Evolutionary conservation across 805 yeast genomes (phyloP).

Genomic region (Jamesozyma lodderae): DNA sequence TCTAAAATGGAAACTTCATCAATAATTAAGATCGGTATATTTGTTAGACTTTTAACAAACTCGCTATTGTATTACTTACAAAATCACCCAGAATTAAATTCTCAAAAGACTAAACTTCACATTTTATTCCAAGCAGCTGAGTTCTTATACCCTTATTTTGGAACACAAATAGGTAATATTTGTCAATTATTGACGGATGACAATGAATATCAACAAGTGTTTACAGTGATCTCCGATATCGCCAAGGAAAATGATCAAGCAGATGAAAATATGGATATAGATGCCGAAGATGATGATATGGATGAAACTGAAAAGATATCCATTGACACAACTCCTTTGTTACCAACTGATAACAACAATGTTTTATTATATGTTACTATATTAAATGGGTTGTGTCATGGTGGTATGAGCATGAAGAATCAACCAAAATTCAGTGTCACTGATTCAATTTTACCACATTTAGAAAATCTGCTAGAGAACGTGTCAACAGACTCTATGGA

Average conservation of each 20-base stretch:
- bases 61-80: conserved; percentile 17
- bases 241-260: conserved; percentile 5
- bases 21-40: conserved; percentile 19
- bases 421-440: conserved; percentile 18
- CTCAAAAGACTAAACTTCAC: conserved; percentile 10
- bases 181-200: conserved; percentile 21
- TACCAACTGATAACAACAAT: conserved; percentile 18
- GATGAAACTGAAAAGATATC: not conserved
- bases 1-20: conserved; percentile 12
- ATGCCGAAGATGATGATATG: conserved; percentile 8
- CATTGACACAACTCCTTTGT: conserved; percentile 11
- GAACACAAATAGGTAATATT: conserved; percentile 16
- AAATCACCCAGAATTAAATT: conserved; percentile 5
- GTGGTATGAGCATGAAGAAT: conserved; percentile 19
- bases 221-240: conserved; percentile 2
- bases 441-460: conserved; percentile 18
- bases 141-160: conserved; percentile 25
- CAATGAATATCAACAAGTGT: conserved; percentile 11
- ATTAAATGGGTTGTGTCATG: conserved; percentile 25
- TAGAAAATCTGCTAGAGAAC: conserved; percentile 16
- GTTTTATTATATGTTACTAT: conserved; percentile 20
- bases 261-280: conserved; percentile 6
- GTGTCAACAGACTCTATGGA: conserved; percentile 18
- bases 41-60: conserved; percentile 19
- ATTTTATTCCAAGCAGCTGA: conserved; percentile 28